Evolutionary conservation across 2,329 filamentous ascomycete genomes (phyloP).

Genomic region (Scedosporium aurantiacum): DNA sequence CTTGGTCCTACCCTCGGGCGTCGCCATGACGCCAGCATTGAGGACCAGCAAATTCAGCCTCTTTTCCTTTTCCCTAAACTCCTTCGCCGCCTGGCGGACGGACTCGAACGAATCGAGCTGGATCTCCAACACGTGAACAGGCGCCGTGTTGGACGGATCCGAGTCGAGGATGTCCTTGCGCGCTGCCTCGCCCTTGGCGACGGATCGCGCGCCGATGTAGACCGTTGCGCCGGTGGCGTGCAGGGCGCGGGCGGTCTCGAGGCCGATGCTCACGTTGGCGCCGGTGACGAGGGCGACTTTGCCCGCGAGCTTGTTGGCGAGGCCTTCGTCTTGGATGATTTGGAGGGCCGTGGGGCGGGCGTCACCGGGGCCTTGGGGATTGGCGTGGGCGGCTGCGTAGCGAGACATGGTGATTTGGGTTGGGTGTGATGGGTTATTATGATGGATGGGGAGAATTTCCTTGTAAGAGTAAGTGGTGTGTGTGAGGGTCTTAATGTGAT

Average conservation of each 20-base stretch:
- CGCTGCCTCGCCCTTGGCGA: slow-evolving; percentile 14
- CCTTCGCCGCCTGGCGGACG: slow-evolving; percentile 14
- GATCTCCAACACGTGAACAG: neutral
- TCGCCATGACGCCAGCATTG: slow-evolving; percentile 13
- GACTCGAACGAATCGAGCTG: slow-evolving; percentile 15
- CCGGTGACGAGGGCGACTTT: slow-evolving; percentile 34
- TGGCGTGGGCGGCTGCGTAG: slow-evolving; percentile 22
- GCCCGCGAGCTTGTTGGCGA: slow-evolving; percentile 19
- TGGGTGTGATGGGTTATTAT: too few species aligned
- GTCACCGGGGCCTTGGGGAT: slow-evolving; percentile 23
- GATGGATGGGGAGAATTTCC: too few species aligned
- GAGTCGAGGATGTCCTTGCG: slow-evolving; percentile 10
- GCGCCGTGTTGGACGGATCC: neutral
- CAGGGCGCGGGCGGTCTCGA: slow-evolving; percentile 33
- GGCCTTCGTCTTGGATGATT: slow-evolving; percentile 25
- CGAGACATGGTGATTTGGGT: neutral
- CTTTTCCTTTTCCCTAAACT: slow-evolving; percentile 12
- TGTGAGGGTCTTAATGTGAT: too few species aligned
- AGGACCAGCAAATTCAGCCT: slow-evolving; percentile 14
- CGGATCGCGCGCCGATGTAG: slow-evolving; percentile 15
- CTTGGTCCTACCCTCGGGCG: slow-evolving; percentile 9
- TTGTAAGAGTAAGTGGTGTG: too few species aligned
- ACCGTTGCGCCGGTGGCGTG: slow-evolving; percentile 21
- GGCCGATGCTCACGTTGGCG: slow-evolving; percentile 28
- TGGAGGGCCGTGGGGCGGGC: slow-evolving; percentile 27